Base-by-base conservation (phyloP, 75 land plant species). In the Pseudotsuga menziesii region DNA sequence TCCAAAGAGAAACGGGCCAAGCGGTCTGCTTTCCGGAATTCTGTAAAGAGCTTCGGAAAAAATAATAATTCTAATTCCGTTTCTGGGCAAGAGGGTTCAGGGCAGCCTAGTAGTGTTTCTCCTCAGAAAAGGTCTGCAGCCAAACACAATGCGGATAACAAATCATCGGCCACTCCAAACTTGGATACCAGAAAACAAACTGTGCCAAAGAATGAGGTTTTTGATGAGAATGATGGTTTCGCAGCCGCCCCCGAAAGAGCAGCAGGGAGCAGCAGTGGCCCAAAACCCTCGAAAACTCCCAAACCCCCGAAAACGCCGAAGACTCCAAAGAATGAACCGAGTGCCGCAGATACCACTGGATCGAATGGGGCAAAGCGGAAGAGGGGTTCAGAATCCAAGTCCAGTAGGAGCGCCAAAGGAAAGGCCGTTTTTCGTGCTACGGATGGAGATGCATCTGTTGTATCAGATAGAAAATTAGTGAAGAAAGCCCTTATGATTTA, bases 391-490 rank as follows among this genome's bases (percentile, higher is more conserved):
- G 29, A 48, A 13, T 57, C 19, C 5, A 74, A 60, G 35, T 9
- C 54, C 54, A 9, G 54, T 48, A 48, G 54, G 54, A 48, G 54
- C 54, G 66, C 56, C 25, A 74, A 74, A 61, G 59, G 59, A 4
- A 57, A 17, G 8, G 27, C 12, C 8, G 59, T 52, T 26, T 48
- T 52, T 26, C 59, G 56, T 26, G 3, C 59, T 2, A 29, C 75
- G 14, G 75, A 74, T 29, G 27, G 32, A 12, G 32, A 14, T 58
- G 32, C 15, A 48, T 48, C 54, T 9, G 54, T 48, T 48, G 67
- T 61, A 12, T 35, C 25, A 73, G 72, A 78, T 25, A 84, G 75
- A 75, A 85, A 85, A 60, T 32, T 81, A 16, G 95, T 90, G 56
- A 75, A 75, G 15, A 72, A 58, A 60, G 60, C 87, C 6, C 83